Base-by-base conservation (phyloP, 2,329 filamentous ascomycete genomes). In the Furcasterigmium furcatum region DNA sequence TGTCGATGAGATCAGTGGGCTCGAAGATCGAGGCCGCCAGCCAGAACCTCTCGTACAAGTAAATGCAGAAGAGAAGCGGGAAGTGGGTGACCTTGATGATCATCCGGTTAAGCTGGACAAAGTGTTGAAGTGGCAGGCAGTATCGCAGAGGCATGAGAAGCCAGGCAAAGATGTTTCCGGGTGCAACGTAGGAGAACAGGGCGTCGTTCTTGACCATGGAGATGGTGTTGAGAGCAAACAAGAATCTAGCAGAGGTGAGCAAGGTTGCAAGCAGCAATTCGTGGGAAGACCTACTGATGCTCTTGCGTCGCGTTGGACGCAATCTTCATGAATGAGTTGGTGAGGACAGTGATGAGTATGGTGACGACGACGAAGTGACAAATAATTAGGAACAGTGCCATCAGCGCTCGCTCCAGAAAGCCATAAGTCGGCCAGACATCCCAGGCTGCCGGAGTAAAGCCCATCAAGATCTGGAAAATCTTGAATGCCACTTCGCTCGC, bases 121-220 rank as follows among this genome's bases (percentile, higher is more conserved):
- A 97, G 41, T 84, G 79, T 34, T 81, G 81, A 55, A 96, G 84
- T 0, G 91, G 83, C 71, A 96, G 83, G 56, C 83, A 71, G 61
- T 87, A 95, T 51, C 91, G 80, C 38, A 95, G 64, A 0, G 92
- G 92, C 57, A 91, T 91, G 22, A 96, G 72, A 1, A 92, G 61
- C 92, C 91, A 97, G 2, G 89, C 91, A 51, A 96, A 79, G 24
- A 96, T 87, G 60, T 97, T 97, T 13, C 88, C 86, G 0, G 92
- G 92, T 2, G 92, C 88, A 49, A 96, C 81, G 61, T 96, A 96
- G 4, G 90, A 95, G 71, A 97, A 97, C 0, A 96, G 73, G 0
- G 91, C 88, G 62, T 97, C 92, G n/a, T 94, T 96, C 65, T 96
- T 97, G 53, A 96, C 92, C 88, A 96, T 95, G 5, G 90, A 95